A percentile compares a stretch with the other conserved stretches of the same genome.
Evolutionary conservation across 2,329 filamentous ascomycete genomes (phyloP).

Genomic region (Pyrenochaeta sp.): DNA sequence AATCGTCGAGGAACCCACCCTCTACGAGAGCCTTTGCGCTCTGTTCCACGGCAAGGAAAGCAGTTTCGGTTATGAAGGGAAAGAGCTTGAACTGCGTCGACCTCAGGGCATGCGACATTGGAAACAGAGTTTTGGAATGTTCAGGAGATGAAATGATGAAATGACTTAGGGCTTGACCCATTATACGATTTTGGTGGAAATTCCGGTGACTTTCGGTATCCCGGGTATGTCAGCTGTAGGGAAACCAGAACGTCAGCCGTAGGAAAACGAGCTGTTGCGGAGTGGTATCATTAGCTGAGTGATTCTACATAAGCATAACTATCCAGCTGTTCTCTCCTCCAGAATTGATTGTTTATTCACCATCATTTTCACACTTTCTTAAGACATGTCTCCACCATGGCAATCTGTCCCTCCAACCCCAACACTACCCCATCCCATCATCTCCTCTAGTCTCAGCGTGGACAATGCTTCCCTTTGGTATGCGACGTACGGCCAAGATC

Average conservation of each 20-base stretch:
- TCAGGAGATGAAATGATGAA: constrained; percentile 11
- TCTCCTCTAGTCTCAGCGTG: background rate
- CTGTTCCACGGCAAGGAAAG: constrained; percentile 30
- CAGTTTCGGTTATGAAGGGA: constrained; percentile 44
- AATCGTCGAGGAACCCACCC: constrained; percentile 10
- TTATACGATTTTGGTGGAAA: no score
- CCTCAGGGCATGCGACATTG: constrained; percentile 43
- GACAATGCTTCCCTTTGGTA: background rate
- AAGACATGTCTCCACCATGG: background rate
- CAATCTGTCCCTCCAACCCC: background rate
- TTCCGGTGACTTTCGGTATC: no score
- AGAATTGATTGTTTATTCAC: no score
- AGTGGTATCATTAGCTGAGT: background rate
- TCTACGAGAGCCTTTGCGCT: constrained; percentile 31
- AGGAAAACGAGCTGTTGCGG: background rate
- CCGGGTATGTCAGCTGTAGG: no score
- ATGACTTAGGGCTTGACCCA: no score
- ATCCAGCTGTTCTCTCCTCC: background rate
- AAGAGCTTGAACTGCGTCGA: constrained; percentile 41
- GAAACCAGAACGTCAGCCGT: no score
- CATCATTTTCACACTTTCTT: no score
- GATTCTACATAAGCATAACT: background rate
- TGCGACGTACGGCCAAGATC: no score
- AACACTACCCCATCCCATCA: background rate
- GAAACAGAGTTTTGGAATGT: constrained; percentile 25